These are phyloP conservation scores for Kalaharituber pfeilii DNA, from an alignment of 2,329 filamentous ascomycete genomes.

Conservation along the genomic window DNA sequence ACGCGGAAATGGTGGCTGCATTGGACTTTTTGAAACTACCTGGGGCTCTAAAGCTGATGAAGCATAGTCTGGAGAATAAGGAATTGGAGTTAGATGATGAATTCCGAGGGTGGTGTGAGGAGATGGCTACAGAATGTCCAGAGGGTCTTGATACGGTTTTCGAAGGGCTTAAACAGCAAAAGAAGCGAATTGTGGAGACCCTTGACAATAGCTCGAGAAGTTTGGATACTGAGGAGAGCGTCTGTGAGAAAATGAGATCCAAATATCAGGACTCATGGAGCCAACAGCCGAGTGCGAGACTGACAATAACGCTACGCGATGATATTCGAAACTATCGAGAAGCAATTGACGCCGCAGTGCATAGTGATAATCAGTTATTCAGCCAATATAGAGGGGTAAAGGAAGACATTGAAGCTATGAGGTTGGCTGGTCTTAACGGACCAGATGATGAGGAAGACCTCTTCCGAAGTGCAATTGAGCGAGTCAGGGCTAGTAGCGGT, in stretches of 20 bases:
- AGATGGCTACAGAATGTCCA: slow-evolving; percentile 55
- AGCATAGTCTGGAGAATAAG: slow-evolving; percentile 82
- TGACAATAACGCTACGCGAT: slow-evolving; percentile 71
- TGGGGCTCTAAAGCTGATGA: slow-evolving; percentile 72
- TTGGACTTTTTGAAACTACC: slow-evolving; percentile 85
- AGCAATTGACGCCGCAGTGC: slow-evolving; percentile 73
- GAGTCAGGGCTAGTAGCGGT: slow-evolving; percentile 47
- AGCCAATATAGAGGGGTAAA: slow-evolving; percentile 73
- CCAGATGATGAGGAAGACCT: slow-evolving; percentile 59
- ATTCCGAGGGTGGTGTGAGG: slow-evolving; percentile 84
- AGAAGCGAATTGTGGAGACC: slow-evolving; percentile 51
- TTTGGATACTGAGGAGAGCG: slow-evolving; percentile 89
- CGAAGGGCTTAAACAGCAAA: slow-evolving; percentile 59
- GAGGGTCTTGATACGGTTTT: slow-evolving; percentile 64
- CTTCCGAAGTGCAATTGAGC: slow-evolving; percentile 72
- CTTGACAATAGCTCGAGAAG: slow-evolving; percentile 72
- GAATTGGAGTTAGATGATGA: slow-evolving; percentile 65
- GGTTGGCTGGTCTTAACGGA: slow-evolving; percentile 57
- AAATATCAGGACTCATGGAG: slow-evolving; percentile 96
- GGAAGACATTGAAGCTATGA: slow-evolving; percentile 86
- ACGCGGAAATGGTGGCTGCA: slow-evolving; percentile 89
- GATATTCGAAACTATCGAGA: slow-evolving; percentile 79
- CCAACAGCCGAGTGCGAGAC: slow-evolving; percentile 78
- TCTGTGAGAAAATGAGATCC: slow-evolving; percentile 97
- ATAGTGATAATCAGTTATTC: slow-evolving; percentile 70